These are phyloP conservation scores for Marchantia paleacea DNA, from an alignment of 225 moss, liverwort and hornwort genomes.

Conservation along the genomic window DNA sequence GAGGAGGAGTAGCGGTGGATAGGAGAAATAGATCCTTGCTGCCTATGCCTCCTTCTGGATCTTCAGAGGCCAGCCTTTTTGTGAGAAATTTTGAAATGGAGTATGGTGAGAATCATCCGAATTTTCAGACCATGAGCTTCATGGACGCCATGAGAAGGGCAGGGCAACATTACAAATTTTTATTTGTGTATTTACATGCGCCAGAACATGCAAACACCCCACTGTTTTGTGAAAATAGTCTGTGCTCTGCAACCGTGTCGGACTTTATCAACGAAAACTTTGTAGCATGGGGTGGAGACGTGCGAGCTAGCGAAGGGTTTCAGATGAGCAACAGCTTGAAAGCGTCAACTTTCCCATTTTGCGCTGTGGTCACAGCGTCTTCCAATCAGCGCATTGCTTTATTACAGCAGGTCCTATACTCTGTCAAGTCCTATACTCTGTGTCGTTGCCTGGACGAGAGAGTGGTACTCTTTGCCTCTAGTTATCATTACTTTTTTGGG, in stretches of 20 bases:
- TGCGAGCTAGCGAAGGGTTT: conserved; percentile 90
- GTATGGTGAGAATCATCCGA: conserved; percentile 77
- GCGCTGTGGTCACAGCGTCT: conserved; percentile 91
- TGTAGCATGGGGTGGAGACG: conserved; percentile 96
- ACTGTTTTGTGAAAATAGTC: conserved; percentile 69
- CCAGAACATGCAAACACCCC: conserved; percentile 97
- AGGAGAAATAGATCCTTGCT: conserved; percentile 45
- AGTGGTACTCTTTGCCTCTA: neutral
- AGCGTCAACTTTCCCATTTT: conserved; percentile 96
- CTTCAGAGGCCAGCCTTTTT: conserved; percentile 66
- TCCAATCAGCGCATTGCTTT: conserved; percentile 92
- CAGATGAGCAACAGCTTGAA: conserved; percentile 97
- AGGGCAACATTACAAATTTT: conserved; percentile 89
- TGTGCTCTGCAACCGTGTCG: conserved; percentile 73
- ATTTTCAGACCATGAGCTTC: conserved; percentile 78
- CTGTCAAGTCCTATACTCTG: no score
- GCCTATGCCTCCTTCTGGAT: conserved; percentile 59
- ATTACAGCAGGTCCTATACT: conserved; percentile 69
- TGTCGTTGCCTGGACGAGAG: no score
- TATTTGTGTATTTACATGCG: conserved; percentile 94
- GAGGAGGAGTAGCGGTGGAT: conserved; percentile 43
- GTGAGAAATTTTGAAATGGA: conserved; percentile 87
- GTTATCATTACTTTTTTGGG: no score
- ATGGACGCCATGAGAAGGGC: conserved; percentile 88
- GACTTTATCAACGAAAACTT: conserved; percentile 93